phyloP scores from a whole-genome alignment of 306 rosid species.

The Prunus persica region DNA sequence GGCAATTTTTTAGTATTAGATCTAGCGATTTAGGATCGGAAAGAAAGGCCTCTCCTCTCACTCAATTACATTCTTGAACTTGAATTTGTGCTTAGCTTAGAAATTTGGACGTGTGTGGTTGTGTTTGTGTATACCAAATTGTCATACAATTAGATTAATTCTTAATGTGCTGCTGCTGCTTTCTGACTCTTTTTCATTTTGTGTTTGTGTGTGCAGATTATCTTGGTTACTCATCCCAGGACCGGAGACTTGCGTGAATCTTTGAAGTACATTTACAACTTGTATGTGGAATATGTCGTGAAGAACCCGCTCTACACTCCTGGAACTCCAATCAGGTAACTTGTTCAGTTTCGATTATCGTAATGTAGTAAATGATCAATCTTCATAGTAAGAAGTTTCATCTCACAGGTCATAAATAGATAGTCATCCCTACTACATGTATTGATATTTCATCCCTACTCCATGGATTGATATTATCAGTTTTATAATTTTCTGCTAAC shows the following conservation, averaged over 20 bases:
- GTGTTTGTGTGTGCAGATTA: constrained; percentile 49
- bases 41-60: too few species aligned
- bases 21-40: background rate
- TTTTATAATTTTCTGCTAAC: background rate
- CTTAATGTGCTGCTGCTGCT: background rate
- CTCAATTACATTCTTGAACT: background rate
- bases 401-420: background rate
- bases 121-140: background rate
- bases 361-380: background rate
- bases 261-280: constrained; percentile 81
- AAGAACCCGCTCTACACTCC: constrained; percentile 86
- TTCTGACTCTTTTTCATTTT: background rate
- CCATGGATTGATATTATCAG: background rate
- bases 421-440: background rate
- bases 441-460: background rate
- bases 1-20: background rate
- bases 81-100: background rate
- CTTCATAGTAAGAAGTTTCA: too few species aligned
- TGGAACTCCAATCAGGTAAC: constrained; percentile 77
- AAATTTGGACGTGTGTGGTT: background rate
- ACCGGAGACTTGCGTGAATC: constrained; percentile 86
- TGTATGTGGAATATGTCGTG: constrained; percentile 92
- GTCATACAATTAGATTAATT: background rate
- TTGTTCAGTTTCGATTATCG: background rate
- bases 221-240: constrained; percentile 90